phyloP scores from a whole-genome alignment of 495 filamentous ascomycete species.

The Cercophora newfieldiana region DNA sequence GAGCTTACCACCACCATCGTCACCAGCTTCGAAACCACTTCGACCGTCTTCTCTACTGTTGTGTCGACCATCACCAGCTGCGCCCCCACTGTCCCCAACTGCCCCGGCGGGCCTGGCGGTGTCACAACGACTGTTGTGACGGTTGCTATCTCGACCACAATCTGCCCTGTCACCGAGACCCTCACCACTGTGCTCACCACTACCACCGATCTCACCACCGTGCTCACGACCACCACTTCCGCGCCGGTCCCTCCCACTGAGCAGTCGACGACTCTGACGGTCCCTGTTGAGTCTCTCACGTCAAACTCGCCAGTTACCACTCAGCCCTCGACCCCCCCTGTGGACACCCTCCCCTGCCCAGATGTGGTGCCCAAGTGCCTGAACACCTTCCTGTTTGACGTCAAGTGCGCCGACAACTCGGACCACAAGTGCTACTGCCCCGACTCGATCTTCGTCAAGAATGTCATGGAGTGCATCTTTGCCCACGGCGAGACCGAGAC shows the following conservation, averaged over 20 bases:
- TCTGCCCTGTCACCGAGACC: constrained; percentile 53
- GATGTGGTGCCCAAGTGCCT: constrained; percentile 80
- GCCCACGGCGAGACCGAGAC: constrained; percentile 66
- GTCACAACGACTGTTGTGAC: constrained; percentile 54
- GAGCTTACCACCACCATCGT: constrained; percentile 30
- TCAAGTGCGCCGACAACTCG: constrained; percentile 80
- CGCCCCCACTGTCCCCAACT: constrained; percentile 55
- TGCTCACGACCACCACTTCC: constrained; percentile 11
- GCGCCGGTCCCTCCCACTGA: not conserved
- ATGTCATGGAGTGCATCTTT: constrained; percentile 78
- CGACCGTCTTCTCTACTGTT: constrained; percentile 62
- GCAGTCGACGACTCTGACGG: not conserved
- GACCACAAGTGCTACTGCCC: constrained; percentile 87
- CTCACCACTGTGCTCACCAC: constrained; percentile 25
- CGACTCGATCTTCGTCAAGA: constrained; percentile 68
- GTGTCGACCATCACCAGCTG: constrained; percentile 62
- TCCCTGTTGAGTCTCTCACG: constrained; percentile 22
- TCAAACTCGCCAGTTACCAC: constrained; percentile 39
- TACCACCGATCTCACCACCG: not conserved
- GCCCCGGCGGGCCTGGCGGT: constrained; percentile 54
- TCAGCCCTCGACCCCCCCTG: constrained; percentile 42
- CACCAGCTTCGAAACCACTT: constrained; percentile 49
- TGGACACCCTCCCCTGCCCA: constrained; percentile 61
- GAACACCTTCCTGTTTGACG: constrained; percentile 83
- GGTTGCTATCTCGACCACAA: constrained; percentile 62